phyloP scores from a whole-genome alignment of 2,329 filamentous ascomycete species.

The Fusarium compactum region DNA sequence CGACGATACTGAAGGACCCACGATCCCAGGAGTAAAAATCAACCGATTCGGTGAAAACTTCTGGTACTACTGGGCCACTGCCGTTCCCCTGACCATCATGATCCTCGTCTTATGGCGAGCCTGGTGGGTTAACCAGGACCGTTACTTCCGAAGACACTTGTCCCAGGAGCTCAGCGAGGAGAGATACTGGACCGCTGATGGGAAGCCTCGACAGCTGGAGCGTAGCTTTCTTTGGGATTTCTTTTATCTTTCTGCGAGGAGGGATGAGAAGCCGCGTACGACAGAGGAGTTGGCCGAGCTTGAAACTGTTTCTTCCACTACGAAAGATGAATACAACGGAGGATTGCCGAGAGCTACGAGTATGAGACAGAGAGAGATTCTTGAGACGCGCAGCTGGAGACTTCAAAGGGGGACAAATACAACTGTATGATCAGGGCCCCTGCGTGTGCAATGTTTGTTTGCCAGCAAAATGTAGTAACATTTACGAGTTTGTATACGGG shows the following conservation, averaged over 20 bases:
- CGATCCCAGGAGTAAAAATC: conserved; percentile 24
- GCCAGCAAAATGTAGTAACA: neutral
- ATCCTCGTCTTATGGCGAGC: conserved; percentile 59
- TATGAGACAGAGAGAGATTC: conserved; percentile 41
- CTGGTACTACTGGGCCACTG: conserved; percentile 62
- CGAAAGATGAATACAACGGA: conserved; percentile 25
- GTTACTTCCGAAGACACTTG: conserved; percentile 59
- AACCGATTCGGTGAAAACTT: conserved; percentile 55
- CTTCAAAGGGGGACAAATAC: conserved; percentile 31
- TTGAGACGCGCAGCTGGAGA: conserved; percentile 43
- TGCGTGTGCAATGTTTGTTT: neutral
- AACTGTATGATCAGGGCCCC: neutral
- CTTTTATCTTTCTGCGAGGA: conserved; percentile 55
- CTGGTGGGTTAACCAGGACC: conserved; percentile 62
- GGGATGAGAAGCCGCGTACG: conserved; percentile 47
- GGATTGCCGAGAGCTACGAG: conserved; percentile 21
- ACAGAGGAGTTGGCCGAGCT: conserved; percentile 35
- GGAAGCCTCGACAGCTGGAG: conserved; percentile 57
- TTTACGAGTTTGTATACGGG: neutral
- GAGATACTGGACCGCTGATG: conserved; percentile 61
- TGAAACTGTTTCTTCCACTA: conserved; percentile 35
- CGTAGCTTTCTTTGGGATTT: conserved; percentile 59
- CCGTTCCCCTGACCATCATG: conserved; percentile 57
- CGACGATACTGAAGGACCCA: neutral
- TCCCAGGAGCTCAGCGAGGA: conserved; percentile 62